These are phyloP conservation scores for Dalbergia oliveri DNA, from an alignment of 306 rosid species.

Conservation along the genomic window DNA sequence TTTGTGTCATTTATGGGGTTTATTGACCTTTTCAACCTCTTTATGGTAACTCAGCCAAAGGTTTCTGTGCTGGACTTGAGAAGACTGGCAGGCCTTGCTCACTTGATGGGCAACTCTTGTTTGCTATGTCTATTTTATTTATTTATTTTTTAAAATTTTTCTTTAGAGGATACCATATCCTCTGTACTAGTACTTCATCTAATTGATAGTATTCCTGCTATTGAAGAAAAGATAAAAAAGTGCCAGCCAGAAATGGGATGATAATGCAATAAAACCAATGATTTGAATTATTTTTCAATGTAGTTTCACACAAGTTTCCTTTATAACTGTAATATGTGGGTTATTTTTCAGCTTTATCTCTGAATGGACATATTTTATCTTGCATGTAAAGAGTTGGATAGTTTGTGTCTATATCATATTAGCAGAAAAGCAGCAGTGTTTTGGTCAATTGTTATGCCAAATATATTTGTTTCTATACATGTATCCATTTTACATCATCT, in stretches of 20 bases:
- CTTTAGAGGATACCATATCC: neutral
- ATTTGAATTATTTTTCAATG: neutral
- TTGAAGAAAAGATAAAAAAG: neutral
- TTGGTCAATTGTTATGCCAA: neutral
- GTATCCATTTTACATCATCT: slow-evolving; percentile 17
- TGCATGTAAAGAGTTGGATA: slow-evolving; percentile 20
- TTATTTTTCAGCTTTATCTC: neutral
- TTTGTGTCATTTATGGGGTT: no score
- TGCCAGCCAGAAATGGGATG: neutral
- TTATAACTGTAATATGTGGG: neutral
- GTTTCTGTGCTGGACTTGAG: neutral
- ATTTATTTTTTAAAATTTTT: neutral
- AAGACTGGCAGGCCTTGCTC: neutral
- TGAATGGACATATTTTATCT: slow-evolving; percentile 2
- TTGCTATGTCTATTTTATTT: neutral
- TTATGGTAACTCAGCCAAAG: neutral
- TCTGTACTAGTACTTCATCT: neutral
- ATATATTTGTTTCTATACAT: slow-evolving; percentile 9
- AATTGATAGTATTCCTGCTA: neutral
- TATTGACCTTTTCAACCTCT: neutral
- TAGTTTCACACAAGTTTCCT: neutral
- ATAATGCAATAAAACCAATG: neutral
- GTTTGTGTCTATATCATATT: neutral
- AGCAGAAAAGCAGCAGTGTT: neutral
- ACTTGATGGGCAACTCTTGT: neutral